Evolutionary conservation across 176 grass and related monocot species (phyloP).

Genomic region (Avena insularis): DNA sequence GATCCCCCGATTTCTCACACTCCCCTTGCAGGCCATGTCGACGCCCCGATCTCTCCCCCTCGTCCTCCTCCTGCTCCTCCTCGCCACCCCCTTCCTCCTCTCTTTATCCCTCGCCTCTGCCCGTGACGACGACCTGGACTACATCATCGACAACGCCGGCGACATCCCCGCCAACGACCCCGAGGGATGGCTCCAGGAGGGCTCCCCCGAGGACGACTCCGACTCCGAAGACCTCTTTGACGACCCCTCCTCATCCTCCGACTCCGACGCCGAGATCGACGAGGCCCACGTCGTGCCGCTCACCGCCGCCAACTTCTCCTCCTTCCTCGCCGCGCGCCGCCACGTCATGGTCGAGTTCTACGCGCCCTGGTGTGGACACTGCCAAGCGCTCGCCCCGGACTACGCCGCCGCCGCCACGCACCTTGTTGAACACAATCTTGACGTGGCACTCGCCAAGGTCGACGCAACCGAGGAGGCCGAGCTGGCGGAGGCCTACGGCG

Average conservation of each 20-base stretch:
- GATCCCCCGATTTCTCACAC: too few species aligned
- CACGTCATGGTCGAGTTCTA: slow-evolving; percentile 42
- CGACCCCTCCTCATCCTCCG: too few species aligned
- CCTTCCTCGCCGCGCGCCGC: not conserved
- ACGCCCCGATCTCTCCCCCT: slow-evolving; percentile 8
- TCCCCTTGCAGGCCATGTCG: not conserved
- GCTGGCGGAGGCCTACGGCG: slow-evolving; percentile 69
- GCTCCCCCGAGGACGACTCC: slow-evolving; percentile 30
- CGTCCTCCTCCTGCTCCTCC: not conserved
- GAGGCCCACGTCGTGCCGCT: not conserved
- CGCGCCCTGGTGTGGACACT: slow-evolving; percentile 95
- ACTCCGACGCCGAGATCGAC: too few species aligned
- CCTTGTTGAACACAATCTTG: slow-evolving; percentile 41
- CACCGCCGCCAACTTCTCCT: not conserved
- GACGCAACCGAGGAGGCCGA: slow-evolving; percentile 88
- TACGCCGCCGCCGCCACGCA: slow-evolving; percentile 73
- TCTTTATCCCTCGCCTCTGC: not conserved
- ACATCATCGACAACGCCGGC: slow-evolving; percentile 35
- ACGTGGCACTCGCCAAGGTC: slow-evolving; percentile 81
- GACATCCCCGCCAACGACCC: slow-evolving; percentile 36
- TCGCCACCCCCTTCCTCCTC: slow-evolving; percentile 8
- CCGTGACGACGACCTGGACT: slow-evolving; percentile 48
- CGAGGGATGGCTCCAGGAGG: slow-evolving; percentile 48
- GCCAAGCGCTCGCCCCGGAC: slow-evolving; percentile 79
- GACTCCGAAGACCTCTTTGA: slow-evolving; percentile 26